Percentiles rank a stretch among this genome's conserved stretches.
Conservation (phyloP, 495 filamentous ascomycete species). For the Tuber aestivum region DNA sequence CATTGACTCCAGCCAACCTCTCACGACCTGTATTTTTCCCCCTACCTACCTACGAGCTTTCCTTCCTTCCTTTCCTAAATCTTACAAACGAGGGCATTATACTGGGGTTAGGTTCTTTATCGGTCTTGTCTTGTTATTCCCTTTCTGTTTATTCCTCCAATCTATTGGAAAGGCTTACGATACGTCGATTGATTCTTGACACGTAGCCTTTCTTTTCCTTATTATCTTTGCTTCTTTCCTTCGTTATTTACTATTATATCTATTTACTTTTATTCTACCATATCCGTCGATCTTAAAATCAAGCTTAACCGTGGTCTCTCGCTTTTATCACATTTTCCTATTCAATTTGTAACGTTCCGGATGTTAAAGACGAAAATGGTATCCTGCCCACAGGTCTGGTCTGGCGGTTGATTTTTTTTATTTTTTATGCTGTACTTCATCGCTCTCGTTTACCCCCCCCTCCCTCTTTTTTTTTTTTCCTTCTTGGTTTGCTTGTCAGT, state of each 20-base stretch:
- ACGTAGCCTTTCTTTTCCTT: background rate
- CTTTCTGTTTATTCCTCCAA: background rate
- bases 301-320: background rate
- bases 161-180: background rate
- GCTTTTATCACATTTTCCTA: background rate
- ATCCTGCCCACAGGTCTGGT: background rate
- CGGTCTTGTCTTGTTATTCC: background rate
- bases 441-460: background rate
- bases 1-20: conserved; percentile 2
- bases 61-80: conserved; percentile 4
- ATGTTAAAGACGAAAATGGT: background rate
- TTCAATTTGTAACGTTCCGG: background rate
- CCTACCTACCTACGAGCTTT: background rate
- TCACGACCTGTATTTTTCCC: background rate
- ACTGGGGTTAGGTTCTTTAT: conserved; percentile 4
- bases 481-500: background rate
- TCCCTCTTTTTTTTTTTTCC: background rate
- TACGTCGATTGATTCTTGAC: background rate
- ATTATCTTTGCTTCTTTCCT: background rate
- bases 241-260: background rate
- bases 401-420: background rate
- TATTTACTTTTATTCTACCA: background rate
- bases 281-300: background rate
- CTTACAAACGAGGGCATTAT: background rate
- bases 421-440: background rate